phyloP scores from a whole-genome alignment of 1,284 basidiomycete genomes.

The Ceratobasidium sp. region DNA sequence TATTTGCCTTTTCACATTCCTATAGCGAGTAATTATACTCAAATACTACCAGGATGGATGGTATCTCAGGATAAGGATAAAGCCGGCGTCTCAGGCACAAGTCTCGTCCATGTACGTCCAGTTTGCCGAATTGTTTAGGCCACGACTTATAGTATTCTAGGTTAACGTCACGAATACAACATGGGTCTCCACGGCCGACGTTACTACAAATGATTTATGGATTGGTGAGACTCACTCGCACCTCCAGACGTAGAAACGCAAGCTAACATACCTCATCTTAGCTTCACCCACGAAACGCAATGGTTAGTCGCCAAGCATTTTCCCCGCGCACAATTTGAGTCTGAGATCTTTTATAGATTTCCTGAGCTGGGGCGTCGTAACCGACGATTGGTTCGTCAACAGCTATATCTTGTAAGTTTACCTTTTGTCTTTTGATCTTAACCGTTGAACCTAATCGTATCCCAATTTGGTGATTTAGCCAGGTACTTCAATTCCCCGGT shows the following conservation, averaged over 20 bases:
- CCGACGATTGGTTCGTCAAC: slow-evolving; percentile 40
- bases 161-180: slow-evolving; percentile 39
- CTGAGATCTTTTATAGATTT: slow-evolving; percentile 16
- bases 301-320: too few species aligned
- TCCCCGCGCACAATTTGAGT: neutral
- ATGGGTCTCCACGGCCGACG: slow-evolving; percentile 28
- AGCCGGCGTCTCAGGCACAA: slow-evolving; percentile 31
- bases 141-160: neutral
- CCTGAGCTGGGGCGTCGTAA: slow-evolving; percentile 37
- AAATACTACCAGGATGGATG: slow-evolving; percentile 34
- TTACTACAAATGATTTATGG: slow-evolving; percentile 30
- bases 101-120: slow-evolving; percentile 1
- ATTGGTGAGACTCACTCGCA: slow-evolving; percentile 20
- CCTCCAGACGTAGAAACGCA: neutral
- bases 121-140: neutral
- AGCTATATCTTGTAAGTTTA: slow-evolving; percentile 44
- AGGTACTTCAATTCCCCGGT: neutral
- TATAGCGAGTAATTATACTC: neutral
- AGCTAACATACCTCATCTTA: neutral
- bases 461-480: neutral
- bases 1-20: neutral
- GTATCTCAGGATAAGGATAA: slow-evolving; percentile 44
- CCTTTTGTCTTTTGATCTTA: neutral
- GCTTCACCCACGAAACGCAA: slow-evolving; percentile 35
- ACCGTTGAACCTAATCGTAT: neutral